Evolutionary conservation across 441 rosid species (phyloP).

Genomic region (Populus trichocarpa): DNA sequence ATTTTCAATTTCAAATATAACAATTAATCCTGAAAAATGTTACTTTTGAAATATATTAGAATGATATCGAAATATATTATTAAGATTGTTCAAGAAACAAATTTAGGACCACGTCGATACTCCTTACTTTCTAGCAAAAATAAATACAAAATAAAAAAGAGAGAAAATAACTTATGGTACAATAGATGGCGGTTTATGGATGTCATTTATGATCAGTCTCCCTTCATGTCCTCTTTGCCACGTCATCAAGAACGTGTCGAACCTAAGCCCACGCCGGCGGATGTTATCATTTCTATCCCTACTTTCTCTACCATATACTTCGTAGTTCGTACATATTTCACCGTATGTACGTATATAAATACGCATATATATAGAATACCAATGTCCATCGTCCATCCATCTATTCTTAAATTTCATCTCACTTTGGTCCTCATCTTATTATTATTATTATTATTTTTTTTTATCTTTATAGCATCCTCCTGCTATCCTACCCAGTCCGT

Average conservation of each 20-base stretch:
- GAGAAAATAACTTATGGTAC: too few species aligned
- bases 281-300: not conserved
- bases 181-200: too few species aligned
- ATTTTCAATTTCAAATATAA: not conserved
- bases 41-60: too few species aligned
- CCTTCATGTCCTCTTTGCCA: not conserved
- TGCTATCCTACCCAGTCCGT: not conserved
- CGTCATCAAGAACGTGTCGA: slow-evolving; percentile 22
- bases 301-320: not conserved
- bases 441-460: too few species aligned
- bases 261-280: slow-evolving; percentile 9
- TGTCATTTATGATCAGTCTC: not conserved
- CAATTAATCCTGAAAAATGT: too few species aligned
- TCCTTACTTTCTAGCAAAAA: not conserved
- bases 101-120: not conserved
- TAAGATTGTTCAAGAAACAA: not conserved
- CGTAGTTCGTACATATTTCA: not conserved
- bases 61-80: too few species aligned
- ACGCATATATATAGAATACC: not conserved
- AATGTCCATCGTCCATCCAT: not conserved
- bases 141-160: too few species aligned
- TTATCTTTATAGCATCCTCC: too few species aligned
- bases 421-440: not conserved
- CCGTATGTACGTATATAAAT: not conserved
- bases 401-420: not conserved